Base-by-base conservation (phyloP, 371 early-diverging fungal species). In the Mortierella sp. region DNA sequence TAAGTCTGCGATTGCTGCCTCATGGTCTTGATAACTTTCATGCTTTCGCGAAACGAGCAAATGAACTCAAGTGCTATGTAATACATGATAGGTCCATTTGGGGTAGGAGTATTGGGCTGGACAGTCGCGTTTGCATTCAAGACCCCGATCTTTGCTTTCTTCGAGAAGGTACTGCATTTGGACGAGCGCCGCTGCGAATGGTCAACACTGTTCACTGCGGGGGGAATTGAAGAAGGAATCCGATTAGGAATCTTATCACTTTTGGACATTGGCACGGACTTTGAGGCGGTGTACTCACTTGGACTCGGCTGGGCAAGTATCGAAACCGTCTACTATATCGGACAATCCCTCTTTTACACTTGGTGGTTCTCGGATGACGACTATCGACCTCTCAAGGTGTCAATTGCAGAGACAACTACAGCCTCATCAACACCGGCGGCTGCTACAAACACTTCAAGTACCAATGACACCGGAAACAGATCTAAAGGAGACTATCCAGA, bases 261-360 rank as follows among this genome's bases (percentile, higher is more conserved):
- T 8, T 10, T 67, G 10, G 56, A 40, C 0, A 60, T 57, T 21
- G 28, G 49, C 0, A 21, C 14, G 6, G 67, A 71, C 21, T 72
- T 78, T 63, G 64, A 60, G 5, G 57, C 57, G 2, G 60, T 72
- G 9, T 78, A 72, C 34, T 78, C 67, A 68, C 24, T 78, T 4
- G 79, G 79, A 1, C 68, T 78, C 17, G 79, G 79, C 1, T 78
- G 79, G 79, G 60, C 79, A 25, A 64, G 64, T 2, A 43, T 72
- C 14, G 79, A 78, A 34, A 71, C 79, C 2, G 8, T 67, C 3
- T 78, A 72, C 14, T 78, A 71, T 41, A 71, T 78, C 14, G 68
- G 63, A 2, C 79, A 78, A 37, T 65, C 66, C 0, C 27, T 76
- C 2, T 12, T 57, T 21, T 68, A 69, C 27, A 64, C 69, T 13